These are phyloP conservation scores for Begonia fuchsioides DNA, from an alignment of 306 rosid genomes.

Conservation along the genomic window DNA sequence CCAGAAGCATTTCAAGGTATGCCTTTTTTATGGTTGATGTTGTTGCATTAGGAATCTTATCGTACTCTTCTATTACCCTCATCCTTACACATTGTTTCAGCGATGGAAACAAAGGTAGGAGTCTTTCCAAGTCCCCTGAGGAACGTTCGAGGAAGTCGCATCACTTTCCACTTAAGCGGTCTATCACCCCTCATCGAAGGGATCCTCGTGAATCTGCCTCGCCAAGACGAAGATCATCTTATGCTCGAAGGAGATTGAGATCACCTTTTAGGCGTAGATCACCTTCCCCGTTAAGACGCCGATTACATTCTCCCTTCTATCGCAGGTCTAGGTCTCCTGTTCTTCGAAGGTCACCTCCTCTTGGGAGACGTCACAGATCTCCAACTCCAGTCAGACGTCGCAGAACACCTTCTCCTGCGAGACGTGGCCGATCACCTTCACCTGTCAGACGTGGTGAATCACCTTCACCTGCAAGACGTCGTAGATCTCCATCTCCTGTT, in stretches of 20 bases:
- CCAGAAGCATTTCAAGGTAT: slow-evolving; percentile 45
- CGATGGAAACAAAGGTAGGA: slow-evolving; percentile 37
- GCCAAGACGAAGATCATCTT: slow-evolving; percentile 14
- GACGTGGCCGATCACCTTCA: slow-evolving; percentile 41
- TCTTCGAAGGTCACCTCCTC: slow-evolving; percentile 1
- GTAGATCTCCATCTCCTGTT: slow-evolving; percentile 24
- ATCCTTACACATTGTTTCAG: slow-evolving; percentile 13
- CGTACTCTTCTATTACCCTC: not conserved
- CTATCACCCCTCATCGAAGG: slow-evolving; percentile 8
- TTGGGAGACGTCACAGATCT: not conserved
- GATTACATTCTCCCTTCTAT: slow-evolving; percentile 12
- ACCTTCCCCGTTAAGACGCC: slow-evolving; percentile 21
- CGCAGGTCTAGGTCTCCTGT: slow-evolving; percentile 19
- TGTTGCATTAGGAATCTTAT: not conserved
- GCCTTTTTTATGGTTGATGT: slow-evolving; percentile 9
- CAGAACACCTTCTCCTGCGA: slow-evolving; percentile 3
- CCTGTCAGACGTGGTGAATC: slow-evolving; percentile 27
- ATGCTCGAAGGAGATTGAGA: slow-evolving; percentile 10
- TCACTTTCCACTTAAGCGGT: slow-evolving; percentile 6
- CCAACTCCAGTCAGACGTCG: not conserved
- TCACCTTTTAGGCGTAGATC: slow-evolving; percentile 21
- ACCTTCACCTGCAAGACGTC: slow-evolving; percentile 32
- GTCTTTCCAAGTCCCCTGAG: slow-evolving; percentile 47
- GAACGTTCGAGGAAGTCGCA: slow-evolving; percentile 28
- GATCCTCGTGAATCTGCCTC: slow-evolving; percentile 20